Conservation (phyloP, 768 basidiomycete species). For the Trametes elegans region DNA sequence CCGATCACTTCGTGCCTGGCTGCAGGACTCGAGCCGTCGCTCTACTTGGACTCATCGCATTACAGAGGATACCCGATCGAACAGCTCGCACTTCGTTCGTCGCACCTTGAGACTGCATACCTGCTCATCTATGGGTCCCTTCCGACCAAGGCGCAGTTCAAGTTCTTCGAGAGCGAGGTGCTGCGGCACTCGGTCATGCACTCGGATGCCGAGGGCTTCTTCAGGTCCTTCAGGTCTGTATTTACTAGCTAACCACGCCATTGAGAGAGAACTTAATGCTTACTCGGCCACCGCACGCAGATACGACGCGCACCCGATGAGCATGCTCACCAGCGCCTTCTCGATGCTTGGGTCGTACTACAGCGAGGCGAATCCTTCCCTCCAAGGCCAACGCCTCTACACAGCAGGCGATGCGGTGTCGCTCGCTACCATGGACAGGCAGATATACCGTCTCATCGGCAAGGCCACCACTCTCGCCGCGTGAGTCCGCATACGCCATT, state of each 20-base stretch:
- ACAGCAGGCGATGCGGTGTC: constrained; percentile 66
- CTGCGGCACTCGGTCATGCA: constrained; percentile 64
- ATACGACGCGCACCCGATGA: constrained; percentile 92
- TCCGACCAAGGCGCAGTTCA: constrained; percentile 59
- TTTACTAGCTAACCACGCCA: neutral
- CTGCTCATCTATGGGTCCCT: constrained; percentile 87
- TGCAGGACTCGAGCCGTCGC: too few species aligned
- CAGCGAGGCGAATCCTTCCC: constrained; percentile 82
- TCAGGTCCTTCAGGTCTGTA: constrained; percentile 41
- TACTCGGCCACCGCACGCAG: too few species aligned
- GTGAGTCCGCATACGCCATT: constrained; percentile 47
- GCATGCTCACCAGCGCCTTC: constrained; percentile 83
- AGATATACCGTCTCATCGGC: constrained; percentile 85
- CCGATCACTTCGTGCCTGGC: too few species aligned
- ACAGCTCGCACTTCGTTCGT: constrained; percentile 77
- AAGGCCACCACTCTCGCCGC: constrained; percentile 89
- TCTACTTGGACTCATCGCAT: too few species aligned
- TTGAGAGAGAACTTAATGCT: neutral
- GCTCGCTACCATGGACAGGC: constrained; percentile 84
- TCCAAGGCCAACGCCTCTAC: constrained; percentile 81
- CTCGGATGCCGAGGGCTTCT: constrained; percentile 40
- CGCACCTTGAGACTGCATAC: constrained; percentile 82
- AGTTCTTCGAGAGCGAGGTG: constrained; percentile 70
- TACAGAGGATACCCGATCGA: constrained; percentile 91
- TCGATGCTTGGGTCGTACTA: constrained; percentile 89